A percentile compares a stretch with the other conserved stretches of the same genome.
phyloP scores from a whole-genome alignment of 179 eudicot species.

The Dionaea muscipula region DNA sequence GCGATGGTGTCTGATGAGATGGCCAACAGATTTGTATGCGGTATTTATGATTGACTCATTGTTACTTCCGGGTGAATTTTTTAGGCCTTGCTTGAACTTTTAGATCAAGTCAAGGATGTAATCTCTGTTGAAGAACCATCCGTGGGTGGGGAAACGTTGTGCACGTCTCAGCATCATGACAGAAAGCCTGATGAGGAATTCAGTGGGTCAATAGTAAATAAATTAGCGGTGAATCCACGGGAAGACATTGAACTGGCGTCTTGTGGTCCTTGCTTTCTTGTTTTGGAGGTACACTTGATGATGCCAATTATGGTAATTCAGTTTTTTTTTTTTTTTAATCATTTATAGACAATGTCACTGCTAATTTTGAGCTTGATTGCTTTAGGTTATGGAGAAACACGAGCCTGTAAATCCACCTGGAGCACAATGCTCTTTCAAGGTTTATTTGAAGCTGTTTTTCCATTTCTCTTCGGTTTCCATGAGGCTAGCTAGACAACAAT shows the following conservation, averaged over 20 bases:
- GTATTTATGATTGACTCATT: conserved; percentile 6
- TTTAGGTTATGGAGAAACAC: conserved; percentile 75
- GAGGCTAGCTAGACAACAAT: conserved; percentile 4
- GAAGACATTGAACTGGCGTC: conserved; percentile 20
- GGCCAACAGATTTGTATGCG: not conserved
- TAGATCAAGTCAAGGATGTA: conserved; percentile 81
- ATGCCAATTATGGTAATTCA: not conserved
- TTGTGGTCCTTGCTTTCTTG: conserved; percentile 52
- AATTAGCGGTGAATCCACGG: conserved; percentile 8
- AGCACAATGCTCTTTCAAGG: conserved; percentile 52
- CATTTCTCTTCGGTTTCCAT: conserved; percentile 5
- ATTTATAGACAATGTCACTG: not conserved
- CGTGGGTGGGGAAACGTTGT: conserved; percentile 9
- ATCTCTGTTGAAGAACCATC: conserved; percentile 43
- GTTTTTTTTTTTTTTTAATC: not conserved
- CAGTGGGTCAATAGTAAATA: conserved; percentile 8
- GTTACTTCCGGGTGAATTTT: not conserved
- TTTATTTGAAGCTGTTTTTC: conserved; percentile 16
- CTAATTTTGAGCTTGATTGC: conserved; percentile 9
- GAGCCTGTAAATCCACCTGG: conserved; percentile 29
- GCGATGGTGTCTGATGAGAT: not conserved
- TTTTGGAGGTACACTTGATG: conserved; percentile 56
- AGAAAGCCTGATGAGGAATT: conserved; percentile 15
- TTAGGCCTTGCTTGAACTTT: conserved; percentile 78
- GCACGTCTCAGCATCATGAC: conserved; percentile 18